Percentiles rank a stretch among this genome's conserved stretches.
phyloP scores from a whole-genome alignment of 805 yeast species.

The Hanseniaspora valbyensis region DNA sequence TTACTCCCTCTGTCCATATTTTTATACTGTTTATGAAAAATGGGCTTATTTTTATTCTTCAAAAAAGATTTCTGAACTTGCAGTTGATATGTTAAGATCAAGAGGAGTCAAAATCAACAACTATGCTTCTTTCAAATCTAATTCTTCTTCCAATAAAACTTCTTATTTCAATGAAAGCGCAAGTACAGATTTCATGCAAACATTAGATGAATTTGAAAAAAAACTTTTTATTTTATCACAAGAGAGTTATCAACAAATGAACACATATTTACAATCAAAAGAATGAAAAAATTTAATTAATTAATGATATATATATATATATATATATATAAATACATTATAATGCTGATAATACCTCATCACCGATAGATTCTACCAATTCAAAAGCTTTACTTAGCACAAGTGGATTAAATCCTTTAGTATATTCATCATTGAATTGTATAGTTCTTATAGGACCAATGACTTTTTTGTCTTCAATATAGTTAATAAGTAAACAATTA shows the following conservation, averaged over 20 bases:
- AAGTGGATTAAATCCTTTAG: slow-evolving; percentile 45
- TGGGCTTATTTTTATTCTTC: slow-evolving; percentile 72
- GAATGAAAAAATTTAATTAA: slow-evolving; percentile 12
- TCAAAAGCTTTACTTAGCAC: slow-evolving; percentile 44
- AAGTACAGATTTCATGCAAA: slow-evolving; percentile 38
- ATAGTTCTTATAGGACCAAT: slow-evolving; percentile 64
- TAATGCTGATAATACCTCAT: slow-evolving; percentile 48
- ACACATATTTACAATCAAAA: slow-evolving; percentile 32
- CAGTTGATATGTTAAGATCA: slow-evolving; percentile 43
- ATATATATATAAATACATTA: slow-evolving; percentile 24
- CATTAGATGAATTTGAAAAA: slow-evolving; percentile 70
- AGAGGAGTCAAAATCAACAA: slow-evolving; percentile 66
- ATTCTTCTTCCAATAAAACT: slow-evolving; percentile 20
- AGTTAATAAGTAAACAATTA: slow-evolving; percentile 66
- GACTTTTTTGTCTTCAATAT: slow-evolving; percentile 47
- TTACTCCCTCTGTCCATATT: slow-evolving; percentile 54
- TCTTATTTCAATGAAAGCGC: slow-evolving; percentile 26
- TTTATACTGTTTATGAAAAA: slow-evolving; percentile 55
- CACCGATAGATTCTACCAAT: slow-evolving; percentile 51
- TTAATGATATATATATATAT: slow-evolving; percentile 1
- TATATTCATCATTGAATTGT: slow-evolving; percentile 40
- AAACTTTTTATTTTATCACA: slow-evolving; percentile 43
- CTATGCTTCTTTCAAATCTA: slow-evolving; percentile 35
- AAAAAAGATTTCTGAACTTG: slow-evolving; percentile 44
- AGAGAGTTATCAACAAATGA: slow-evolving; percentile 37